These are phyloP conservation scores for Globisporangium splendens DNA, from an alignment of 352 stramenopile species.

Conservation along the genomic window DNA sequence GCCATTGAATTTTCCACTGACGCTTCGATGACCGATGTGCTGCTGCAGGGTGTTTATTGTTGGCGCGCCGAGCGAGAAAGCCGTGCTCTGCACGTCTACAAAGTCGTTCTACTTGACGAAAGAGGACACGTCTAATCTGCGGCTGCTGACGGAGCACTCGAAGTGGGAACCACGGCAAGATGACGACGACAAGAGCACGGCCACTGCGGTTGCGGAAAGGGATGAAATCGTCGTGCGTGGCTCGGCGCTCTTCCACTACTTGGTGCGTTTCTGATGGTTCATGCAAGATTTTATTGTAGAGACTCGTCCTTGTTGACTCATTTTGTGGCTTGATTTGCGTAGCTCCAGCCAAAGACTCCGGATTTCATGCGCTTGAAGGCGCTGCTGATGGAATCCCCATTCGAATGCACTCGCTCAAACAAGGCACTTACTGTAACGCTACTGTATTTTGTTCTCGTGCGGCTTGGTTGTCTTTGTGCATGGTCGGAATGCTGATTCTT, in stretches of 20 bases:
- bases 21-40: neutral
- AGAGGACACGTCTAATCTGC: slow-evolving; percentile 81
- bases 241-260: slow-evolving; percentile 60
- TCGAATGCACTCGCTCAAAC: slow-evolving; percentile 28
- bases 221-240: slow-evolving; percentile 46
- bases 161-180: slow-evolving; percentile 29
- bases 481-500: neutral
- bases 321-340: neutral
- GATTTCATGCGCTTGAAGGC: slow-evolving; percentile 53
- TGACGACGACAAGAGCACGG: slow-evolving; percentile 18
- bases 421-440: slow-evolving; percentile 2
- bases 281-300: neutral
- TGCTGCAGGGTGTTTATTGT: slow-evolving; percentile 59
- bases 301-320: neutral
- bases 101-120: slow-evolving; percentile 75
- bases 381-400: slow-evolving; percentile 64
- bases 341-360: slow-evolving; percentile 63
- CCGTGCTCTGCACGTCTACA: slow-evolving; percentile 65
- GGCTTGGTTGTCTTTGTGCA: no score
- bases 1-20: neutral
- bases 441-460: no score
- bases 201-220: neutral
- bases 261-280: slow-evolving; percentile 27
- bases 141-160: slow-evolving; percentile 57
- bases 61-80: slow-evolving; percentile 42